A percentile compares a stretch with the other conserved stretches of the same genome.
Evolutionary conservation across 306 rosid species (phyloP).

Genomic region (Rosa rugosa): DNA sequence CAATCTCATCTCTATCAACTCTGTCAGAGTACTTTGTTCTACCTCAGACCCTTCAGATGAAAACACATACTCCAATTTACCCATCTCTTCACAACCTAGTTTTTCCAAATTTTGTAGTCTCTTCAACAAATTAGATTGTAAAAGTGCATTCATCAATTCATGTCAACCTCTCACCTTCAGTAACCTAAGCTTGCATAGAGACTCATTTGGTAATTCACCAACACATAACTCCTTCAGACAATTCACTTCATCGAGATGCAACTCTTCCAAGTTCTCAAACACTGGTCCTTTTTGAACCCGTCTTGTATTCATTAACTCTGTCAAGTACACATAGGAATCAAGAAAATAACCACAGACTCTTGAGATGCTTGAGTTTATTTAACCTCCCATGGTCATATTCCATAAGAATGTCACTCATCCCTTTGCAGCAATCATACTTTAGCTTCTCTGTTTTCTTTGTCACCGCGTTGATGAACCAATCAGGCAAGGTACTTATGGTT

Average conservation of each 20-base stretch:
- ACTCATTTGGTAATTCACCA: too few relatives aligned
- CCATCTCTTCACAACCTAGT: neutral
- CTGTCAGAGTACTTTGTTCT: neutral
- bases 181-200: neutral
- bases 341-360: accelerated
- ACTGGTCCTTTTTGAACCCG: neutral
- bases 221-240: too few relatives aligned
- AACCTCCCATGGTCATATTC: neutral
- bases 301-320: neutral
- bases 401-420: neutral
- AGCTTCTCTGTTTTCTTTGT: neutral
- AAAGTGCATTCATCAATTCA: neutral
- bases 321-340: neutral
- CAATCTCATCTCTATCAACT: constrained; percentile 1
- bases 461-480: neutral
- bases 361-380: neutral
- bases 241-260: neutral
- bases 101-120: neutral
- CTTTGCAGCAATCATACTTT: accelerated
- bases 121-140: neutral
- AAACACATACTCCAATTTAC: neutral
- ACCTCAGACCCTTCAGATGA: neutral
- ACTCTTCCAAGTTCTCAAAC: neutral
- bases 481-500: neutral
- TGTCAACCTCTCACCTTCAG: neutral